Evolutionary conservation across 768 basidiomycete genomes (phyloP), one percentile per base, ranked within the genome.

Genomic region (Tulasnella sp.): DNA sequence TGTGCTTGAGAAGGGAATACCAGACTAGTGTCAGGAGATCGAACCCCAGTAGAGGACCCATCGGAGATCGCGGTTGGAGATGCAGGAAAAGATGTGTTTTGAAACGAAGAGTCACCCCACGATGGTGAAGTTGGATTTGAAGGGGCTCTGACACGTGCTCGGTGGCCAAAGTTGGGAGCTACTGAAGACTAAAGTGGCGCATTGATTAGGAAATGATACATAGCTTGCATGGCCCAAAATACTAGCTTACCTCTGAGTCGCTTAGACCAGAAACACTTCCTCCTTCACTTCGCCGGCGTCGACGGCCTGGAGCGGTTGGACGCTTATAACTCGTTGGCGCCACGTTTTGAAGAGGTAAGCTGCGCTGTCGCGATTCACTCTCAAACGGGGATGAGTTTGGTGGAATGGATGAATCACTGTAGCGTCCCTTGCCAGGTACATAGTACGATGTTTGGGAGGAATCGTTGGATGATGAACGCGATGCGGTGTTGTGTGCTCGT

Each of bases 271-370:
- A 68, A 35, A 63, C 64, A 19, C 22, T 37, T 69, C 81, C 83
- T 57, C 83, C 75, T 54, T 85, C 87, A 66, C 73, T 83, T 47
- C 83, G 69, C 48, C 86, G 71, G 40, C 72, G 66, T 5, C 80
- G 78, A 12, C 83, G 83, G 13, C 69, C 66, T 3, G 82, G 83
- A 3, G 81, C 75, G 55, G 76, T 79, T 25, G 32, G 19, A 10
- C 31, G 27, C 29, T 73, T 61, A 81, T 84, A 87, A 58, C 81
- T 86, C 2, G 85, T 85, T 0, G 86, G 86, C 1, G 81, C 76
- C 24, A 63, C 67, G 48, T 63, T 67, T 3, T 62, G 62, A 2
- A 86, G 65, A 0, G 84, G 86, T 0, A 78, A 78, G 7, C 82
- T 72, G 16, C 86, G 74, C 61, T 85, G 83, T 53, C 86, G 67